Evolutionary conservation across 129 eudicot genomes (phyloP).

Genomic region (Escallonia herrerae): DNA sequence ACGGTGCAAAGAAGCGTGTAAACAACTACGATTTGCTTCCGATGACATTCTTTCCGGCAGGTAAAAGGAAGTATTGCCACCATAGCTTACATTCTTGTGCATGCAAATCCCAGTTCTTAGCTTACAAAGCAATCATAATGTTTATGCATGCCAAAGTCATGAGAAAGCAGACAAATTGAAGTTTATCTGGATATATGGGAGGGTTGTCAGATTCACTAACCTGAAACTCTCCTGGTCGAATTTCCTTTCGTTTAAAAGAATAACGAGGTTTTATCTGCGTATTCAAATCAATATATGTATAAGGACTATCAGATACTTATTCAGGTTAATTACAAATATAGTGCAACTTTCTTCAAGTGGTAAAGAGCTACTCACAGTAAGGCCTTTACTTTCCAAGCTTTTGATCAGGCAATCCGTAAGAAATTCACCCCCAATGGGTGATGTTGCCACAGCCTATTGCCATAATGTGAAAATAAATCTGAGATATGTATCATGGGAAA

Average conservation of each 20-base stretch:
- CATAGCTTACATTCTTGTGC: too few species aligned
- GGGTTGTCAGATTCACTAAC: slow-evolving; percentile 18
- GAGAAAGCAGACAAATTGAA: neutral
- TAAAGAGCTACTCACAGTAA: slow-evolving; percentile 47
- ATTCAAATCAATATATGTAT: neutral
- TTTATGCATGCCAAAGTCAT: neutral
- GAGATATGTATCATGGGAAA: neutral
- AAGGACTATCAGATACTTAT: neutral
- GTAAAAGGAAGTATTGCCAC: too few species aligned
- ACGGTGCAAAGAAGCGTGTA: too few species aligned
- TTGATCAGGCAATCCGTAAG: slow-evolving; percentile 87
- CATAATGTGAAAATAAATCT: slow-evolving; percentile 6
- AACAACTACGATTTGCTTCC: too few species aligned
- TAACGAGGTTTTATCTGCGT: slow-evolving; percentile 93
- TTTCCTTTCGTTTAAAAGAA: slow-evolving; percentile 89
- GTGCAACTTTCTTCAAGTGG: slow-evolving; percentile 3
- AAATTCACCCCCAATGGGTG: slow-evolving; percentile 95
- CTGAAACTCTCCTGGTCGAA: slow-evolving; percentile 95
- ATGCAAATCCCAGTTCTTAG: neutral
- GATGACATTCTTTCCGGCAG: too few species aligned
- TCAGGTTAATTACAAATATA: slow-evolving; percentile 12
- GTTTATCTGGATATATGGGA: neutral
- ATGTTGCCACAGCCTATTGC: slow-evolving; percentile 69
- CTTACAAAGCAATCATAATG: neutral
- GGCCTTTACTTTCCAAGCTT: slow-evolving; percentile 92